These are phyloP conservation scores for Alternaria sp. DNA, from an alignment of 2,329 filamentous ascomycete genomes.

Conservation along the genomic window DNA sequence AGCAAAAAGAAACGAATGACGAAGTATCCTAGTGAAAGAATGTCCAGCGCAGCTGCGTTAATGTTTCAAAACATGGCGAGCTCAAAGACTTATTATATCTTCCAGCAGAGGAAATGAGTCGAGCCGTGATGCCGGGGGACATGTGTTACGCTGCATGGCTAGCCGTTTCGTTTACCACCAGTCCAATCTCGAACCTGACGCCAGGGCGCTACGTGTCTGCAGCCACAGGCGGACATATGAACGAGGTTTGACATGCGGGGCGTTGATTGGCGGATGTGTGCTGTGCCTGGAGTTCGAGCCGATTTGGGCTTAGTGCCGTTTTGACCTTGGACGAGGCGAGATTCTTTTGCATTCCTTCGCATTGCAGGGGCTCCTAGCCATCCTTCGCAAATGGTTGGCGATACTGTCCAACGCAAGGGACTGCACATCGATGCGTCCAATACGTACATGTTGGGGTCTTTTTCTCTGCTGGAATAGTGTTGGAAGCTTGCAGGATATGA, in stretches of 20 bases:
- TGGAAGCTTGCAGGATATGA: neutral
- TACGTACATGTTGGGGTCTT: neutral
- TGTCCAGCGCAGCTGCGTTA: slow-evolving; percentile 47
- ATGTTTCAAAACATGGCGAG: slow-evolving; percentile 17
- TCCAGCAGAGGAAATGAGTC: slow-evolving; percentile 19
- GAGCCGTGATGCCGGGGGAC: slow-evolving; percentile 26
- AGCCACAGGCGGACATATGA: slow-evolving; percentile 33
- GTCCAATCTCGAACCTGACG: slow-evolving; percentile 29
- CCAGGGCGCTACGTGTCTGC: slow-evolving; percentile 32
- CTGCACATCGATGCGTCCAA: neutral
- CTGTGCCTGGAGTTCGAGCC: slow-evolving; percentile 24
- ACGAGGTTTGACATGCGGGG: slow-evolving; percentile 15
- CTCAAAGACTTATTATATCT: slow-evolving; percentile 33
- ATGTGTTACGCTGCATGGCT: slow-evolving; percentile 30
- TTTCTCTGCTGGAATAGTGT: neutral
- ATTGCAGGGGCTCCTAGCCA: slow-evolving; percentile 29
- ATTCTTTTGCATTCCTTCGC: slow-evolving; percentile 29
- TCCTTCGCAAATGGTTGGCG: slow-evolving; percentile 10
- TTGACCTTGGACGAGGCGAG: slow-evolving; percentile 21
- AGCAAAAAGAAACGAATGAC: slow-evolving; percentile 24
- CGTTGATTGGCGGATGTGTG: slow-evolving; percentile 31
- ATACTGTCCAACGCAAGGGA: neutral
- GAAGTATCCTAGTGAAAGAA: slow-evolving; percentile 37
- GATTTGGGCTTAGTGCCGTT: slow-evolving; percentile 25
- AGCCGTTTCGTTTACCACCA: slow-evolving; percentile 41